phyloP scores from a whole-genome alignment of 495 filamentous ascomycete species.

The Lichenothelia convexa region DNA sequence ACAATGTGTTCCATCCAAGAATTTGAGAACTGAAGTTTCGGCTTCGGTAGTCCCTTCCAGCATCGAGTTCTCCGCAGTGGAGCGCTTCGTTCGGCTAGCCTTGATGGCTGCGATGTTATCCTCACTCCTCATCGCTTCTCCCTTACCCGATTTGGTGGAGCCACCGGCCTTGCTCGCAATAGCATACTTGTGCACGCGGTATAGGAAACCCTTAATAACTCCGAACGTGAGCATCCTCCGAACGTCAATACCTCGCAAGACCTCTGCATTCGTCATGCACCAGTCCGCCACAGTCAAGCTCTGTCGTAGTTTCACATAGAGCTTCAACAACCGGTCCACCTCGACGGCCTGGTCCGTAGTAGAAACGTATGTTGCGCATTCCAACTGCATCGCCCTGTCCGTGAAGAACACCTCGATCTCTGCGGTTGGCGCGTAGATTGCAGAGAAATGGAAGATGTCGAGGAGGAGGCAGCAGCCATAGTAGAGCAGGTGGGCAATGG shows the following conservation, averaged over 20 bases:
- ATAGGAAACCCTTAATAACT: conserved; percentile 87
- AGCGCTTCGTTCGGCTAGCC: conserved; percentile 11
- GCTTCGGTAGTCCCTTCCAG: conserved; percentile 3
- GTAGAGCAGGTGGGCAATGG: conserved; percentile 73
- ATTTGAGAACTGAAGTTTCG: conserved; percentile 17
- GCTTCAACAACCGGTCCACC: conserved; percentile 33
- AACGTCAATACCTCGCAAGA: conserved; percentile 60
- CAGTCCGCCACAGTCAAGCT: conserved; percentile 67
- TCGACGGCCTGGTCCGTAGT: conserved; percentile 14
- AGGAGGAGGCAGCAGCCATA: conserved; percentile 75
- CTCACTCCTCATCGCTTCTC: conserved; percentile 1
- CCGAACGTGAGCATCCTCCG: conserved; percentile 87
- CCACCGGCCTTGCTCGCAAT: conserved; percentile 19
- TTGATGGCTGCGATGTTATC: conserved; percentile 10
- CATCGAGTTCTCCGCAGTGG: background rate
- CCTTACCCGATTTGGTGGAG: conserved; percentile 1
- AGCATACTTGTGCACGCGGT: conserved; percentile 82
- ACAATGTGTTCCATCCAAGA: conserved; percentile 63
- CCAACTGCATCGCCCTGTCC: conserved; percentile 52
- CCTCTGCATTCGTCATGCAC: conserved; percentile 49
- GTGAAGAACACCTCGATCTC: conserved; percentile 58
- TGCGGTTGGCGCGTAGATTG: conserved; percentile 70
- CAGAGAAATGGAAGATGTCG: conserved; percentile 83
- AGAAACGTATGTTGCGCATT: conserved; percentile 70
- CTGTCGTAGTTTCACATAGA: conserved; percentile 63